A percentile compares a stretch with the other conserved stretches of the same genome.
These are phyloP conservation scores for Neurospora pannonica DNA, from an alignment of 495 filamentous ascomycete species.

Conservation along the genomic window DNA sequence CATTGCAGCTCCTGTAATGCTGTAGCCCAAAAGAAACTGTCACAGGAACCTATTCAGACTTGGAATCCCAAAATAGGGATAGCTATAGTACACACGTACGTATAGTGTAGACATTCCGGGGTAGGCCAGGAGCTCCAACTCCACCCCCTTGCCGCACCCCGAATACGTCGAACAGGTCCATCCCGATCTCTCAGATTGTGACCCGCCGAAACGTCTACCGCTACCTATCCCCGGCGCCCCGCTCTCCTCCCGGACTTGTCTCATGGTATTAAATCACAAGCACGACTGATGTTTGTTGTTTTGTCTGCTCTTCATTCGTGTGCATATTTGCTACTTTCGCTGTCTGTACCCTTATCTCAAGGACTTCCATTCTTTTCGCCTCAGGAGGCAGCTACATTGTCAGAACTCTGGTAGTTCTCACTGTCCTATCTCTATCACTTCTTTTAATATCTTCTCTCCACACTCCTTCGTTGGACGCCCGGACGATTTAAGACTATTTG, in stretches of 20 bases:
- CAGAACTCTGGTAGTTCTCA: constrained; percentile 47
- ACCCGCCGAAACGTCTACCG: neutral
- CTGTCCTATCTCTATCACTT: constrained; percentile 17
- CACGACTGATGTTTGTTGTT: neutral
- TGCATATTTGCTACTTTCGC: neutral
- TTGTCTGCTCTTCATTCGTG: neutral
- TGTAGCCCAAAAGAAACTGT: neutral
- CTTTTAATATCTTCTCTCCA: constrained; percentile 6
- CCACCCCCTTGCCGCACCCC: neutral
- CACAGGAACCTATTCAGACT: neutral
- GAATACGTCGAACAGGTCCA: constrained; percentile 5
- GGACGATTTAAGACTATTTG: neutral
- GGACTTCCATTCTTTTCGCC: constrained; percentile 9
- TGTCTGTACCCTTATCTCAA: constrained; percentile 8
- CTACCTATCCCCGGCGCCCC: neutral
- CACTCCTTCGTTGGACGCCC: constrained; percentile 1
- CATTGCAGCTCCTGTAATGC: neutral
- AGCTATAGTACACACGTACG: neutral
- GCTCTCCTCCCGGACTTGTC: neutral
- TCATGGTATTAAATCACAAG: constrained; percentile 1
- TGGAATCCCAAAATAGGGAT: neutral
- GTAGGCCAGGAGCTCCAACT: neutral
- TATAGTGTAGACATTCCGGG: neutral
- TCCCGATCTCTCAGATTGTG: constrained; percentile 10
- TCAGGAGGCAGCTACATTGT: neutral